Evolutionary conservation across 305 asterid genomes (phyloP).

Genomic region (Rubia tinctorum): DNA sequence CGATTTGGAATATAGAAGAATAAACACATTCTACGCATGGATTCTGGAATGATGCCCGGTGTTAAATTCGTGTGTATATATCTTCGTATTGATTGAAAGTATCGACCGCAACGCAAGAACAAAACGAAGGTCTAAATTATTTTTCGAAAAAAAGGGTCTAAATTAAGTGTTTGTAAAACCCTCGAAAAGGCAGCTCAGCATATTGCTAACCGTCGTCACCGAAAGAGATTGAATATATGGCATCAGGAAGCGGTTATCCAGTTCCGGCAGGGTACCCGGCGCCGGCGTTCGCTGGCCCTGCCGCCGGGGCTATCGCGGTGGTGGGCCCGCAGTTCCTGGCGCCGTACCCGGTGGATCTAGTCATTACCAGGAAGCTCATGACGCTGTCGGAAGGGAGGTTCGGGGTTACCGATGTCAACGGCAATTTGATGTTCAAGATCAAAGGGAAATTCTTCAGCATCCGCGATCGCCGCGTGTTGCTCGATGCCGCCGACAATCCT

Average conservation of each 20-base stretch:
- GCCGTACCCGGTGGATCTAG: constrained; percentile 56
- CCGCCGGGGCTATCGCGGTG: constrained; percentile 29
- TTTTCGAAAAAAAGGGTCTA: too few species aligned
- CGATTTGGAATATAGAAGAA: not conserved
- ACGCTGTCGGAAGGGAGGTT: constrained; percentile 48
- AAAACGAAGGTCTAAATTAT: too few species aligned
- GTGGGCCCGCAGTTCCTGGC: constrained; percentile 55
- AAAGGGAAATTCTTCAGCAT: constrained; percentile 48
- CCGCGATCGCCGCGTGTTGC: constrained; percentile 55
- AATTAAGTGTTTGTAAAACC: not conserved
- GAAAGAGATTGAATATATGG: not conserved
- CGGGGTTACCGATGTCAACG: constrained; percentile 52
- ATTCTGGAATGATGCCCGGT: too few species aligned
- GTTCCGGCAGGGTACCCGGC: constrained; percentile 10
- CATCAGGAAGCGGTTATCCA: not conserved
- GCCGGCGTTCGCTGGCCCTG: constrained; percentile 5
- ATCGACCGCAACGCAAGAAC: not conserved
- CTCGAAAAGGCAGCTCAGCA: not conserved
- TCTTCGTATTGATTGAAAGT: too few species aligned
- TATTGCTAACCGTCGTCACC: not conserved
- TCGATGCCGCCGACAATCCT: constrained; percentile 55
- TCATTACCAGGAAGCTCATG: constrained; percentile 49
- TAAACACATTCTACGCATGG: too few species aligned
- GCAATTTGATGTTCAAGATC: constrained; percentile 49
- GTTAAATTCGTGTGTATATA: too few species aligned